A percentile compares a stretch with the other conserved stretches of the same genome.
These are phyloP conservation scores for Fusarium euwallaceae DNA, from an alignment of 2,329 filamentous ascomycete genomes.

Conservation along the genomic window DNA sequence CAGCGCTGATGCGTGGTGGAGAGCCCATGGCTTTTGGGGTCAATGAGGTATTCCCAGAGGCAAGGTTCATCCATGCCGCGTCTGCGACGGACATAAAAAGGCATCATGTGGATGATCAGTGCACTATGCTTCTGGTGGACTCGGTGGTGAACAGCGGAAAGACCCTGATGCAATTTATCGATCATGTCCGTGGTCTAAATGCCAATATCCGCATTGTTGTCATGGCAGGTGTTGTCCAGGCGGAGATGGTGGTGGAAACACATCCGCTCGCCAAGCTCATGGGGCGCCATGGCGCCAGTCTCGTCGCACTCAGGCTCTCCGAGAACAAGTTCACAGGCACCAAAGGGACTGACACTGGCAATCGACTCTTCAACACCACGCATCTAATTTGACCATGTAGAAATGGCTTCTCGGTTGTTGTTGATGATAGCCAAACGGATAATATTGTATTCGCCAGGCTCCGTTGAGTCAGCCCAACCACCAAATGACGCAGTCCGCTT, in stretches of 20 bases:
- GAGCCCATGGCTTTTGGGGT: slow-evolving; percentile 73
- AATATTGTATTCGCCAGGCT: no score
- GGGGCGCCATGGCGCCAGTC: slow-evolving; percentile 41
- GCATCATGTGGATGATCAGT: slow-evolving; percentile 55
- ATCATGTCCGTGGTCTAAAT: slow-evolving; percentile 55
- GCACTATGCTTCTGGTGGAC: slow-evolving; percentile 68
- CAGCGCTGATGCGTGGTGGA: slow-evolving; percentile 73
- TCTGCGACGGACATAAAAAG: slow-evolving; percentile 56
- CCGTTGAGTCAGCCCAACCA: no score
- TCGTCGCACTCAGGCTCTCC: slow-evolving; percentile 68
- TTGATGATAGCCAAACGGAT: no score
- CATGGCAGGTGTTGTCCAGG: slow-evolving; percentile 68
- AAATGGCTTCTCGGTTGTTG: no score
- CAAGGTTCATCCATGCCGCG: slow-evolving; percentile 64
- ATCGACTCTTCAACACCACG: slow-evolving; percentile 71
- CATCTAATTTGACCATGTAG: slow-evolving; percentile 51
- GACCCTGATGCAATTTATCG: slow-evolving; percentile 11
- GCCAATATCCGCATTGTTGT: slow-evolving; percentile 62
- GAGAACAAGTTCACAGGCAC: slow-evolving; percentile 68
- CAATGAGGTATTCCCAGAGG: slow-evolving; percentile 63
- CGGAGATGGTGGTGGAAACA: slow-evolving; percentile 38
- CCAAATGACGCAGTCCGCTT: no score
- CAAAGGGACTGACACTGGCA: slow-evolving; percentile 68
- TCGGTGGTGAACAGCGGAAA: slow-evolving; percentile 67
- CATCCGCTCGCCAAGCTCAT: slow-evolving; percentile 37